phyloP scores from a whole-genome alignment of 768 basidiomycete species.

The Pisolithus orientalis region DNA sequence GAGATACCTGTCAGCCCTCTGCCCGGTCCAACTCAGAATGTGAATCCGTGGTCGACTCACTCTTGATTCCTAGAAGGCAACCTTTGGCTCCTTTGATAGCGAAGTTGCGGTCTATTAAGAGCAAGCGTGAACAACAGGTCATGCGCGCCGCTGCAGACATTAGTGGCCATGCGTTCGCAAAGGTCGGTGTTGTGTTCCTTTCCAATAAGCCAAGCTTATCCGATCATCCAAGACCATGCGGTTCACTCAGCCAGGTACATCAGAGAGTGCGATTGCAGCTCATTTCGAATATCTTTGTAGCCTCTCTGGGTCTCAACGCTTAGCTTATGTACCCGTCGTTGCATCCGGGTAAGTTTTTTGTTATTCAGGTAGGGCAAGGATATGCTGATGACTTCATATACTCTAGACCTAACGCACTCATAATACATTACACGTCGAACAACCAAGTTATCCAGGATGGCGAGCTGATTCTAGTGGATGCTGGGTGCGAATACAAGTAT shows the following conservation, averaged over 20 bases:
- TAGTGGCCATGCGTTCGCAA: slow-evolving; percentile 78
- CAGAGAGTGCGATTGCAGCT: slow-evolving; percentile 61
- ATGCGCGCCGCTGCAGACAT: slow-evolving; percentile 87
- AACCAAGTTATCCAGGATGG: slow-evolving; percentile 64
- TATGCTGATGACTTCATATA: neutral
- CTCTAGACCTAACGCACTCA: slow-evolving; percentile 73
- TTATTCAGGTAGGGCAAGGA: neutral
- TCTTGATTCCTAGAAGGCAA: slow-evolving; percentile 40
- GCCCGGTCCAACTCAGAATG: slow-evolving; percentile 35
- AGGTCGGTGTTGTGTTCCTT: slow-evolving; percentile 40
- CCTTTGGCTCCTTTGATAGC: slow-evolving; percentile 67
- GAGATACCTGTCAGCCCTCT: slow-evolving; percentile 38
- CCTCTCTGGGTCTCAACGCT: slow-evolving; percentile 71
- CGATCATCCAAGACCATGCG: slow-evolving; percentile 68
- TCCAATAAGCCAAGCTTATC: neutral
- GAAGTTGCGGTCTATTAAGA: slow-evolving; percentile 72
- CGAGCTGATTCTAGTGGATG: slow-evolving; percentile 84
- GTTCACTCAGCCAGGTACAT: slow-evolving; percentile 50
- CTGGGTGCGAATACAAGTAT: slow-evolving; percentile 89
- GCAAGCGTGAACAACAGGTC: slow-evolving; percentile 61
- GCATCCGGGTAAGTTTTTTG: slow-evolving; percentile 70
- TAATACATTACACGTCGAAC: slow-evolving; percentile 94
- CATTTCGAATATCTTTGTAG: slow-evolving; percentile 89
- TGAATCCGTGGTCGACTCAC: slow-evolving; percentile 48
- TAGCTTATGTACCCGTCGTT: slow-evolving; percentile 97